Conservation (phyloP, 371 early-diverging fungal species). For the Rhizopus delemar region DNA sequence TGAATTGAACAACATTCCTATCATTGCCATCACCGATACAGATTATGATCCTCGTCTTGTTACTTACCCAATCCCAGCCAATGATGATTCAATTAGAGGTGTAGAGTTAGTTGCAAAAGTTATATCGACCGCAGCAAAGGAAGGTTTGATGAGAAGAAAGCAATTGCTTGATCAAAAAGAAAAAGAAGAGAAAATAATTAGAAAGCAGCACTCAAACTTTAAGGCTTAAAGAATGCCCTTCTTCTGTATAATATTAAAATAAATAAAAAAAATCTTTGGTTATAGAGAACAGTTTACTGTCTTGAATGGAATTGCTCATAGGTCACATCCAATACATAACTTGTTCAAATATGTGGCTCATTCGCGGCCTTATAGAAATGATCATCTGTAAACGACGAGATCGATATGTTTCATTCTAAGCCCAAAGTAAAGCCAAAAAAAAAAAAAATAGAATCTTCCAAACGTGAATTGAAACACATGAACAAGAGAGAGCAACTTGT, state of each 20-base stretch:
- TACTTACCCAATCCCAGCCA: constrained; percentile 95
- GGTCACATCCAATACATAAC: too few relatives aligned
- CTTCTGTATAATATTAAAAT: not conserved
- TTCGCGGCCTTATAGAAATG: too few relatives aligned
- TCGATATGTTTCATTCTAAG: too few relatives aligned
- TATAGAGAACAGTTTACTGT: too few relatives aligned
- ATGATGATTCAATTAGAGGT: constrained; percentile 87
- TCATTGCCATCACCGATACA: constrained; percentile 91
- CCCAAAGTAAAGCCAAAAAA: too few relatives aligned
- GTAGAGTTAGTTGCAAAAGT: constrained; percentile 86
- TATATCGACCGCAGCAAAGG: constrained; percentile 75
- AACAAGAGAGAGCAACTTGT: too few relatives aligned
- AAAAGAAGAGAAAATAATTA: constrained; percentile 29
- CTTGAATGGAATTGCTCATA: too few relatives aligned
- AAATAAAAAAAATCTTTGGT: too few relatives aligned
- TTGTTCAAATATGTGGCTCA: too few relatives aligned
- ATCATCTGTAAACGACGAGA: too few relatives aligned
- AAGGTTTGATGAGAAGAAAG: constrained; percentile 58
- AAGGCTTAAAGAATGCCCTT: not conserved
- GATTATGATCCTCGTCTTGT: constrained; percentile 88
- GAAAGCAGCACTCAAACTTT: constrained; percentile 22
- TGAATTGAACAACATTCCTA: constrained; percentile 79
- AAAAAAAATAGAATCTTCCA: too few relatives aligned
- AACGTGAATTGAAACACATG: too few relatives aligned
- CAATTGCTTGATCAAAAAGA: constrained; percentile 41